Evolutionary conservation across 495 filamentous ascomycete genomes (phyloP), one percentile per base, ranked within the genome.

Genomic region (Neurospora tetraspora): DNA sequence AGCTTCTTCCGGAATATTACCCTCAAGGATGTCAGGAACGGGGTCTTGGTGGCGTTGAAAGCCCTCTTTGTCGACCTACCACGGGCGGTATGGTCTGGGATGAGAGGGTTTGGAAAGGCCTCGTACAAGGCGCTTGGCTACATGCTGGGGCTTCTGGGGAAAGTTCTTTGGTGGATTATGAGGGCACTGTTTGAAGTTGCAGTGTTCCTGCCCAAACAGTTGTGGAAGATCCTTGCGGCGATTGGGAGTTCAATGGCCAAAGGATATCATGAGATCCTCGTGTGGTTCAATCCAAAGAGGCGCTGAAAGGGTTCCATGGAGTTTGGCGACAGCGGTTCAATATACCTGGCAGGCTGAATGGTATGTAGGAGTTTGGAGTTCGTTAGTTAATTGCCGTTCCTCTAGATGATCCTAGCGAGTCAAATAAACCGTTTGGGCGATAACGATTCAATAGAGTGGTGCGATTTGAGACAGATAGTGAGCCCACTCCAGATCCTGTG

Each of bases 241-340:
- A 74, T 82, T 20, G 80, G 78, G 37, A 70, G 72, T 3, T 80
- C 78, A n/a, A 71, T 83, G 2, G 77, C 71, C 8, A 81, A 80
- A 47, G 83, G 77, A 8, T 78, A 76, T 20, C 74, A 82, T 37
- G 83, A 85, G 76, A 74, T 84, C 1, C 40, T 80, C 73, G 82
- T 83, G 4, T 83, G 76, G 78, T 73, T 85, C 40, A 80, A 84
- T 40, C 83, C 83, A 11, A 84, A 84, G 77, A 61, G 53, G 23
- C 23, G 23, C 2, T 61, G 53, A 61, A 61, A 12, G 23, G 23
- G 14, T 0, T 14, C 53, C 6, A 31, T 27, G 23, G 10, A 20
- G 53, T 5, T 61, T 14, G 5, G 23, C 31, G 53, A 61, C 9
- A 9, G 47, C 14, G 5, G 23, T 8, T 14, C 11, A 61, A 31